These are phyloP conservation scores for Amphirosellinia nigrospora DNA, from an alignment of 495 filamentous ascomycete species.

Conservation along the genomic window DNA sequence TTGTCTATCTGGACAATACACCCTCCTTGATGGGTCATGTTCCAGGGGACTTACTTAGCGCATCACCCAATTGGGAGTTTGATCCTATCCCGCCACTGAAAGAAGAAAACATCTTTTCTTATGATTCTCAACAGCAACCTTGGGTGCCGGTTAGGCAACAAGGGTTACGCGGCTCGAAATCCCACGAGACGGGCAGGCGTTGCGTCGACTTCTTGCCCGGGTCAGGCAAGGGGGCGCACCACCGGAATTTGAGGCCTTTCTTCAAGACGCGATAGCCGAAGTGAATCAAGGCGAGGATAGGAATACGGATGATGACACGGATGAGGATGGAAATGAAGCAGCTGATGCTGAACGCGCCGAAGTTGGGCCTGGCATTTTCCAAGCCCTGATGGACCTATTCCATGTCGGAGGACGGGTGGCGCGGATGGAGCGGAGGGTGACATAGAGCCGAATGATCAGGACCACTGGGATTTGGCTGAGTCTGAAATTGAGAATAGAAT, in stretches of 20 bases:
- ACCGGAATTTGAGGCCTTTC: constrained; percentile 6
- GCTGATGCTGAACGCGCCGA: constrained; percentile 1
- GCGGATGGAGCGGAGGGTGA: not conserved
- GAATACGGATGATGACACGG: constrained; percentile 11
- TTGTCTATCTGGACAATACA: constrained; percentile 77
- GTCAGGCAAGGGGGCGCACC: constrained; percentile 27
- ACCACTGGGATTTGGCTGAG: constrained; percentile 10
- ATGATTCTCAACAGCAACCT: constrained; percentile 42
- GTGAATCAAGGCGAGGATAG: not conserved
- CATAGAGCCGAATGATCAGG: not conserved
- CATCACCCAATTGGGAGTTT: constrained; percentile 62
- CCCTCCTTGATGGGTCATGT: constrained; percentile 66
- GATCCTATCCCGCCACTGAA: constrained; percentile 70
- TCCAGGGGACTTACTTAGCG: constrained; percentile 57
- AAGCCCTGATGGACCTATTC: constrained; percentile 29
- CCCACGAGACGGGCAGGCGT: constrained; percentile 15
- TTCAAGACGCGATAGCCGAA: constrained; percentile 23
- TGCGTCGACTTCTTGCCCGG: constrained; percentile 24
- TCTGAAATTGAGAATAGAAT: constrained; percentile 20
- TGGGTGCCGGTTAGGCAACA: constrained; percentile 27
- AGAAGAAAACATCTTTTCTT: constrained; percentile 54
- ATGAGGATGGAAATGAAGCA: constrained; percentile 16
- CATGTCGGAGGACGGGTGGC: not conserved
- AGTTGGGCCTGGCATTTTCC: constrained; percentile 18
- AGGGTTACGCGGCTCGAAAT: constrained; percentile 4